These are phyloP conservation scores for Pezicula radicicola DNA, from an alignment of 2,329 filamentous ascomycete species.

Conservation along the genomic window DNA sequence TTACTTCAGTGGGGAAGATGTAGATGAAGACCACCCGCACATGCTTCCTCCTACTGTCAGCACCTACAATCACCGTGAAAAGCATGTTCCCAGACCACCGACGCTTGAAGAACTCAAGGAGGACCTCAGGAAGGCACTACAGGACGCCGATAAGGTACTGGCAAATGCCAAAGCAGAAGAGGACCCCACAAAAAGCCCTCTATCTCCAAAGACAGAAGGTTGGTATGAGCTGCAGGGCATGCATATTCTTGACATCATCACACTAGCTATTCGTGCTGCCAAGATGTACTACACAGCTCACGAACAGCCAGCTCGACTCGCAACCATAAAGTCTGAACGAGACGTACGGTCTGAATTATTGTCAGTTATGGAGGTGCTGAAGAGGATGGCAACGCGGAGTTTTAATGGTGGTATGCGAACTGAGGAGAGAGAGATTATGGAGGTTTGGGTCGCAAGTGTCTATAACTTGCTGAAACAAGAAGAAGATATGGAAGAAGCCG, in stretches of 20 bases:
- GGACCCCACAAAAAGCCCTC: conserved; percentile 6
- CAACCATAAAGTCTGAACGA: conserved; percentile 83
- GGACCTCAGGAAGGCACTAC: conserved; percentile 64
- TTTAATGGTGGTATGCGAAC: conserved; percentile 80
- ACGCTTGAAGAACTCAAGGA: conserved; percentile 75
- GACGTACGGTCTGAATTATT: conserved; percentile 81
- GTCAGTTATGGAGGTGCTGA: conserved; percentile 83
- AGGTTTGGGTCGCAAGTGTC: conserved; percentile 76
- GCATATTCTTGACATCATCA: conserved; percentile 88
- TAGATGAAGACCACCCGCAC: conserved; percentile 63
- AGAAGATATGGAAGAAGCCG: conserved; percentile 71
- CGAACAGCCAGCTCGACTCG: conserved; percentile 79
- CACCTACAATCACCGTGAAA: conserved; percentile 86
- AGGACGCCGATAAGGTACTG: conserved; percentile 66
- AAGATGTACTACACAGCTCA: conserved; percentile 97
- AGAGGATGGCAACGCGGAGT: conserved; percentile 83
- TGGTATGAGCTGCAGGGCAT: conserved; percentile 90
- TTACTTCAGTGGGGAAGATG: conserved; percentile 49
- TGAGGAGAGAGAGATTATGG: conserved; percentile 74
- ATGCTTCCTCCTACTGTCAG: conserved; percentile 97
- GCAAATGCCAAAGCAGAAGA: conserved; percentile 44
- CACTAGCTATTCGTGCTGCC: conserved; percentile 90
- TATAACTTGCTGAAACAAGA: conserved; percentile 74
- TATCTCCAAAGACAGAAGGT: conserved; percentile 38
- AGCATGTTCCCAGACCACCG: conserved; percentile 79